These are phyloP conservation scores for Trypanosoma congolense DNA, from an alignment of 208 protist genomes.

Conservation along the genomic window DNA sequence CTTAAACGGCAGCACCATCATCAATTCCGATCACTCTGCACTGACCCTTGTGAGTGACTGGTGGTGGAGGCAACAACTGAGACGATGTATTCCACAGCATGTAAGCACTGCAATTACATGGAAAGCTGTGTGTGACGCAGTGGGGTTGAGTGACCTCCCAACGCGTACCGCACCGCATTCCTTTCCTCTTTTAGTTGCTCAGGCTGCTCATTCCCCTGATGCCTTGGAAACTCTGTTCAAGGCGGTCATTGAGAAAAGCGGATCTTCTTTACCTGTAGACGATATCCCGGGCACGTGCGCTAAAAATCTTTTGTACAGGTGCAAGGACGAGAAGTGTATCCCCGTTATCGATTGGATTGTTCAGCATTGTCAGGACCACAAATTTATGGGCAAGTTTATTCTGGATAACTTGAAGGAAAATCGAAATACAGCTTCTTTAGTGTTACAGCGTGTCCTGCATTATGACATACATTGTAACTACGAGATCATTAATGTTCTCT, in stretches of 20 bases:
- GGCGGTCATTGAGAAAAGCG: neutral
- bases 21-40: neutral
- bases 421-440: neutral
- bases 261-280: neutral
- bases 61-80: conserved; percentile 14
- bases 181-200: conserved; percentile 13
- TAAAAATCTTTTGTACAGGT: conserved; percentile 8
- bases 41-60: neutral
- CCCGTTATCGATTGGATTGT: conserved; percentile 10
- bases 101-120: conserved; percentile 7
- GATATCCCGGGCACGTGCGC: conserved; percentile 3
- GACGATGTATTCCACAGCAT: neutral
- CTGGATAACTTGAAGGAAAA: neutral
- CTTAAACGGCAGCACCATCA: neutral
- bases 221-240: conserved; percentile 6
- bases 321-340: neutral
- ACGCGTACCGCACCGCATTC: neutral
- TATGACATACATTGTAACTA: neutral
- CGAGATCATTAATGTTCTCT: conserved; percentile 2
- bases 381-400: conserved; percentile 10
- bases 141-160: neutral
- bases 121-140: conserved; percentile 1
- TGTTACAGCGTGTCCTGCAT: conserved; percentile 4
- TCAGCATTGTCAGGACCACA: conserved; percentile 9
- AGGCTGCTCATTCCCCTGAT: conserved; percentile 1